Base-by-base conservation (phyloP, 129 eudicot species). In the Mikania micrantha region DNA sequence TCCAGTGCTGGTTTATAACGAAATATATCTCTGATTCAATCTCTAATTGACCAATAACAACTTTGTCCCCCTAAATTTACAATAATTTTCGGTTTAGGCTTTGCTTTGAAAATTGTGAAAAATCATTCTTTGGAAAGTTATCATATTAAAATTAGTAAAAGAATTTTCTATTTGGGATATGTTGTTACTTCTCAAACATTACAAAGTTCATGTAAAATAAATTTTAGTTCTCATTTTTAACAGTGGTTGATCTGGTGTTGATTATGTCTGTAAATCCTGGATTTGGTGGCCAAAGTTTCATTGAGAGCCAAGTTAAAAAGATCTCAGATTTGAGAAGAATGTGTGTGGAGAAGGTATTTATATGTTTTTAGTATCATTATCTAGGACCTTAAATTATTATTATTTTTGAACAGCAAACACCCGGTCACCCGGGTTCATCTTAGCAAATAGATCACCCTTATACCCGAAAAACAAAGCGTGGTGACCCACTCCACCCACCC, bases 181-280 rank as follows among this genome's bases (percentile, higher is more conserved):
- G 10, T 54, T 24, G 38, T 74, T 67, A 5, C 5, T 21, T 25
- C 21, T 19, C 28, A 20, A 56, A 42, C 41, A 42, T n/a, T 32
- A 2, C 4, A 64, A 64, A 64, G 44, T 53, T 32, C 47, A 65
- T 38, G 11, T 38, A 17, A 49, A 4, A 8, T 48, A 25, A 40
- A 12, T 11, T 36, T 42, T 53, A 64, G 16, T 65, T 58, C 54
- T 29, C 24, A 39, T 25, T 61, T 71, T 54, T 11, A 41, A 78
- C 79, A 90, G 97, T 73, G 74, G 95, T 93, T 11, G 96, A 93
- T 74, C 83, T 93, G 64, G 91, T 93, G 57, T 79, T 93, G 82
- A 93, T 93, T 41, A 93, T 93, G 99, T 86, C 99, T 45, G 96
- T 93, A 44, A 93, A 93, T 81, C 99, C 99, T 70, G 99, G 99